Base-by-base conservation (phyloP, 129 eudicot genomes). In the Artemisia annua region DNA sequence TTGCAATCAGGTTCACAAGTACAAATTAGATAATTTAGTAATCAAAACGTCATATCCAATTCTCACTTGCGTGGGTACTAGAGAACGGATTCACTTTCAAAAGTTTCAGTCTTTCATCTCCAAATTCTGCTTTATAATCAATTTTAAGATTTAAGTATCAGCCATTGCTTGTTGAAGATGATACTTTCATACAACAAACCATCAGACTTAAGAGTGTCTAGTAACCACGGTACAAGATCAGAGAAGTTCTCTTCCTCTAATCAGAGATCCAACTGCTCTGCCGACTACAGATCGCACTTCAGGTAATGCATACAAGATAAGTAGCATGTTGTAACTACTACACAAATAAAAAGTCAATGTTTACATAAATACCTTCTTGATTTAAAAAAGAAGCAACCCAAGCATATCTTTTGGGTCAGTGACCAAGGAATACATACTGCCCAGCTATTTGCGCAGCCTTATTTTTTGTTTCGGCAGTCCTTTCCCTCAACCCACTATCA, bases 381-480 rank as follows among this genome's bases (percentile, higher is more conserved):
- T 89, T 90, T 94, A 96, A 39, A 97, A 96, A 59, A 94, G 97
- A 72, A 94, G 93, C 82, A 94, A 83, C 20, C 82, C 86, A 28
- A 94, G 86, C 98, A 90, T 94, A 76, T 90, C 92, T 44, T 80
- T 94, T 19, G 98, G 93, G 66, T 94, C 98, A n/a, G n/a, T n/a
- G 76, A 94, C 98, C 67, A 94, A 74, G 2, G 97, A 88, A 84
- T 97, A 94, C 99, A 90, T 94, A 56, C 90, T 94, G 48, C n/a
- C 96, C 97, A 75, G 82, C 99, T 28, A 94, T 94, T 83, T 90
- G 98, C 17, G 98, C 93, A 70, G 98, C 97, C 78, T 94, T 94
- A 85, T 94, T 94, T 78, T 94, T 94, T 19, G 99, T 87, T 73
- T 94, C 97, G 11, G 97, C 93, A 63, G 96, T 82, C 78, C 97